Evolutionary conservation across 257 asterid genomes (phyloP).

Genomic region (Voacanga thouarsii): DNA sequence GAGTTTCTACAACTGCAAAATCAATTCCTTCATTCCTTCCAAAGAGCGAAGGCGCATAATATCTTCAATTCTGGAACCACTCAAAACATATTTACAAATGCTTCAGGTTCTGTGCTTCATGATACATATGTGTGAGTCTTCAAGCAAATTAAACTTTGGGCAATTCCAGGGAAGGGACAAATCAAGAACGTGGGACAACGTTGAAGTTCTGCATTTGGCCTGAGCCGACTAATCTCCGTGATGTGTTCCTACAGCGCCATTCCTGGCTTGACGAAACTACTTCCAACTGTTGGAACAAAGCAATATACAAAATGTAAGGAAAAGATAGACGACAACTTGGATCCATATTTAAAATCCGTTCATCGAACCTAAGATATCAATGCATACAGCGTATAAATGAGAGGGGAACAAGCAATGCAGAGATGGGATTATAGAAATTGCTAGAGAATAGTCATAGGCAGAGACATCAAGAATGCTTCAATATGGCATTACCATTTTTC

Average conservation of each 20-base stretch:
- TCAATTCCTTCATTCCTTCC: conserved; percentile 7
- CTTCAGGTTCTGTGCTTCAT: neutral
- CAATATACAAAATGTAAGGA: conserved; percentile 1
- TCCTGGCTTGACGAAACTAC: conserved; percentile 18
- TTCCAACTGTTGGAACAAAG: conserved; percentile 30
- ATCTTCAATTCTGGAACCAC: neutral
- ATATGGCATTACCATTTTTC: too few species aligned
- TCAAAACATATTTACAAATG: conserved; percentile 13
- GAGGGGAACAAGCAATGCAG: too few species aligned
- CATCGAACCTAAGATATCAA: too few species aligned
- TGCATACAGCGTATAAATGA: too few species aligned
- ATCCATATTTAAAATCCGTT: neutral
- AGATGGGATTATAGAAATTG: too few species aligned
- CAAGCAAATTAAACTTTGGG: neutral
- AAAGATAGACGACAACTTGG: neutral
- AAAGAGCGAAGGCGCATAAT: neutral
- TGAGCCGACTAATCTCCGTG: neutral
- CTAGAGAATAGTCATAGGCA: too few species aligned
- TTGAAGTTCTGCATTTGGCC: neutral
- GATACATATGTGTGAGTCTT: neutral
- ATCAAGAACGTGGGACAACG: neutral
- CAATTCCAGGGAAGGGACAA: neutral
- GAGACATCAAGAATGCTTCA: too few species aligned
- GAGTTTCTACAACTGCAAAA: neutral
- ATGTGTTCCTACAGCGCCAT: conserved; percentile 17